Evolutionary conservation across 257 asterid species (phyloP).

Genomic region (Solanum acaule): DNA sequence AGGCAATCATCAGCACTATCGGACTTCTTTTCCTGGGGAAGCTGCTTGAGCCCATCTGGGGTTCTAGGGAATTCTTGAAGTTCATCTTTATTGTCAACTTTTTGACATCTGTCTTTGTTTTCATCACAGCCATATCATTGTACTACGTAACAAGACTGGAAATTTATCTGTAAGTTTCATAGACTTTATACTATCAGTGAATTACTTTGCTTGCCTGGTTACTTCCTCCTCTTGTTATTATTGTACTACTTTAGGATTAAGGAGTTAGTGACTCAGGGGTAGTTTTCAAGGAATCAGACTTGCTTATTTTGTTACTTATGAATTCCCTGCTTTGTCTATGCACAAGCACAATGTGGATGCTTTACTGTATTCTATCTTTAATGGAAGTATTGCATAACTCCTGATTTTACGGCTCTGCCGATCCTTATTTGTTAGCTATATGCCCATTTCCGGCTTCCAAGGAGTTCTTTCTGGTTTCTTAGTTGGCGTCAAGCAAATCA

Average conservation of each 20-base stretch:
- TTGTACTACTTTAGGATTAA: not conserved
- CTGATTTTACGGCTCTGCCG: not conserved
- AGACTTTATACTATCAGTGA: not conserved
- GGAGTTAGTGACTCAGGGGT: not conserved
- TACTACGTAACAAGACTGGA: constrained; percentile 67
- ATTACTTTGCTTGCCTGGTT: not conserved
- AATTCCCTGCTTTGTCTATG: not conserved
- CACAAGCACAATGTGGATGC: not conserved
- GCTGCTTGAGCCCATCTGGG: constrained; percentile 94
- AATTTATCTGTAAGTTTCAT: constrained; percentile 64
- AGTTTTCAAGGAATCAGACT: not conserved
- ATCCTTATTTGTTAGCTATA: constrained; percentile 39
- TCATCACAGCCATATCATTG: constrained; percentile 68
- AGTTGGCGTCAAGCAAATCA: constrained; percentile 82
- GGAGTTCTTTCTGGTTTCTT: constrained; percentile 83
- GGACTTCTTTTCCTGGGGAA: constrained; percentile 84
- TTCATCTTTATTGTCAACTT: constrained; percentile 80
- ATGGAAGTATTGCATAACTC: not conserved
- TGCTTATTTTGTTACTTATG: not conserved
- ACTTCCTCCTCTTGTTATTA: not conserved
- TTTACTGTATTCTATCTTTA: not conserved
- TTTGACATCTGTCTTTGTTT: constrained; percentile 62
- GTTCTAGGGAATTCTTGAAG: constrained; percentile 78
- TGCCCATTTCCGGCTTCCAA: constrained; percentile 89
- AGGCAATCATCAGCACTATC: constrained; percentile 59